phyloP scores from a whole-genome alignment of 108 stramenopile species.

The Skeletonema marinoi region DNA sequence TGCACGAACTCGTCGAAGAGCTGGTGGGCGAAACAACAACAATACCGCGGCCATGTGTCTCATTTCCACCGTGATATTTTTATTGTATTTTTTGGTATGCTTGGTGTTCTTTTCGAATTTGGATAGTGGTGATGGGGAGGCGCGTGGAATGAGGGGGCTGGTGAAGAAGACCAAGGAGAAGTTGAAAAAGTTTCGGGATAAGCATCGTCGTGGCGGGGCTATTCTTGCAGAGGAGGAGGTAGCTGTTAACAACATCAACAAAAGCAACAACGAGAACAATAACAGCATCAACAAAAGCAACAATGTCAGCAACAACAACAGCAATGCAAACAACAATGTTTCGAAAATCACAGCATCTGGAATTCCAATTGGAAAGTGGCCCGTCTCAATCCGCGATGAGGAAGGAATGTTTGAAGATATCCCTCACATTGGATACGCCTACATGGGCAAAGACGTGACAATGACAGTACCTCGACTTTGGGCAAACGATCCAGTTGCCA shows the following conservation, averaged over 20 bases:
- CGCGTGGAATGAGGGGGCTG: slow-evolving; percentile 25
- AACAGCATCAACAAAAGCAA: background rate
- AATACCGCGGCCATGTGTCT: slow-evolving; percentile 12
- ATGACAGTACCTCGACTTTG: slow-evolving; percentile 49
- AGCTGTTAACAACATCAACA: slow-evolving; percentile 2
- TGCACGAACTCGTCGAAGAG: slow-evolving; percentile 11
- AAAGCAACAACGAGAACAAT: background rate
- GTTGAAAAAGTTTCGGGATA: slow-evolving; percentile 11
- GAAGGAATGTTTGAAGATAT: slow-evolving; percentile 51
- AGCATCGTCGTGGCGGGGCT: background rate
- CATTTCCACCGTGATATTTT: slow-evolving; percentile 17
- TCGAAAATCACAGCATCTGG: slow-evolving; percentile 6
- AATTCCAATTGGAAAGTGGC: slow-evolving; percentile 47
- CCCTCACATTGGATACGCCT: slow-evolving; percentile 43
- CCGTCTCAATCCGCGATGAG: slow-evolving; percentile 47
- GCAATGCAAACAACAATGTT: background rate
- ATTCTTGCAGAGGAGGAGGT: slow-evolving; percentile 5
- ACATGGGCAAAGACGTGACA: slow-evolving; percentile 22
- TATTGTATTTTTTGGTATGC: slow-evolving; percentile 24
- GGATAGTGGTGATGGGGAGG: slow-evolving; percentile 6
- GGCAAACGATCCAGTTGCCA: slow-evolving; percentile 47
- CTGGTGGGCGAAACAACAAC: background rate
- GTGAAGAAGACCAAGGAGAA: slow-evolving; percentile 23
- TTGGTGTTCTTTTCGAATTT: slow-evolving; percentile 29
- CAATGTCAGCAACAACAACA: background rate